Percentiles rank a stretch among this genome's conserved stretches.
phyloP scores from a whole-genome alignment of 108 stramenopile species.

The Cyclostephanos invisitatus region DNA sequence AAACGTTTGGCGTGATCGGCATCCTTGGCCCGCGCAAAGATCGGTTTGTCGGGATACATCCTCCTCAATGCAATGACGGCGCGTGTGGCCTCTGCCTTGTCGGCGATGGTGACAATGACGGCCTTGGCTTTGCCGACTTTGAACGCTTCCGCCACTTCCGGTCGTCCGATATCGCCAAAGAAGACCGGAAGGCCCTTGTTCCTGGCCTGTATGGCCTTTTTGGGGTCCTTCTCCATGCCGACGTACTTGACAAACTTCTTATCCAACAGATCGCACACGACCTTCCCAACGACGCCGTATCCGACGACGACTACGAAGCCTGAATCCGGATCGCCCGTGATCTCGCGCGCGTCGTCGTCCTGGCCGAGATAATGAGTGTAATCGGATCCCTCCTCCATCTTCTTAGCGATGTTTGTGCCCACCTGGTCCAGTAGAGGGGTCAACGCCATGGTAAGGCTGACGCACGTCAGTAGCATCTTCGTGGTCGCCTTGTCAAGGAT shows the following conservation, averaged over 20 bases:
- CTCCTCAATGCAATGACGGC: conserved; percentile 90
- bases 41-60: conserved; percentile 88
- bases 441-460: conserved; percentile 95
- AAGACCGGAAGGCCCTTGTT: conserved; percentile 94
- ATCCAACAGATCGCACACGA: conserved; percentile 94
- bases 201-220: conserved; percentile 91
- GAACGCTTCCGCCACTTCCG: conserved; percentile 93
- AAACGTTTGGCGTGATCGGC: conserved; percentile 91
- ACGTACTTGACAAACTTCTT: conserved; percentile 93
- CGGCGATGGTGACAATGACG: conserved; percentile 91
- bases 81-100: conserved; percentile 84
- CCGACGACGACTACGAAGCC: conserved; percentile 95
- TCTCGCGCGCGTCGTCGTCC: conserved; percentile 88
- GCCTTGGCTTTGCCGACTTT: conserved; percentile 93
- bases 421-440: conserved; percentile 84
- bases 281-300: conserved; percentile 92
- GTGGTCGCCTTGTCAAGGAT: conserved; percentile 78
- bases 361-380: conserved; percentile 90
- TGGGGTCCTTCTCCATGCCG: conserved; percentile 92
- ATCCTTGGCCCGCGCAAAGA: conserved; percentile 89
- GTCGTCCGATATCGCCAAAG: conserved; percentile 92
- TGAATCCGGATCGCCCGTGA: conserved; percentile 75
- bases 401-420: conserved; percentile 70
- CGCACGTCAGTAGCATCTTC: conserved; percentile 89
- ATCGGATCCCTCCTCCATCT: conserved; percentile 81